These are phyloP conservation scores for Euryodendron excelsum DNA, from an alignment of 148 eudicot genomes.

Conservation along the genomic window DNA sequence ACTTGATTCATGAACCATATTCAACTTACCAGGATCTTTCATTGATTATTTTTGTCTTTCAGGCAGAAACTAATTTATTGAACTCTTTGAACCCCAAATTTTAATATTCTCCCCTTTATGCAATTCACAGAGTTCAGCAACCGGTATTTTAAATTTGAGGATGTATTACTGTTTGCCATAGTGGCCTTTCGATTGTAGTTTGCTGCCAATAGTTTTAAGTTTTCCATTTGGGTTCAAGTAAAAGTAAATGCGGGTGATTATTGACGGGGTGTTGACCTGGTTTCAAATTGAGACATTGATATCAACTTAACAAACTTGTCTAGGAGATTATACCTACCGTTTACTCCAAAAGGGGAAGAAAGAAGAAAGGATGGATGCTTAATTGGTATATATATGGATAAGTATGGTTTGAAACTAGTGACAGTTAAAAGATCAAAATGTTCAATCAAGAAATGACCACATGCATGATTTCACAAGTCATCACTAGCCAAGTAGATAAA, in stretches of 20 bases:
- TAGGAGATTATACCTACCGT: neutral
- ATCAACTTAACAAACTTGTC: neutral
- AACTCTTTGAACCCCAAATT: neutral
- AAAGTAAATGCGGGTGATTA: neutral
- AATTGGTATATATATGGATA: neutral
- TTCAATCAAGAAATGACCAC: neutral
- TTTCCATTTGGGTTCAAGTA: neutral
- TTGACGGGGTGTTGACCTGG: neutral
- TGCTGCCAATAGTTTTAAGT: neutral
- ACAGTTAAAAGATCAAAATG: neutral
- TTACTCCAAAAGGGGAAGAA: neutral
- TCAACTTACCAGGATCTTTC: neutral
- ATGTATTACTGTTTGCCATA: neutral
- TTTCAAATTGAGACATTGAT: neutral
- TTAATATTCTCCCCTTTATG: neutral
- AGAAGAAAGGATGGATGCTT: neutral
- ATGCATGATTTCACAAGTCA: constrained; percentile 1
- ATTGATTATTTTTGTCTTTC: neutral
- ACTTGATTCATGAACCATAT: neutral
- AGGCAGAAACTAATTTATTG: neutral
- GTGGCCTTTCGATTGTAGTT: neutral
- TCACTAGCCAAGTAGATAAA: neutral
- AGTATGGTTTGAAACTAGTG: neutral
- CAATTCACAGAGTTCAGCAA: neutral
- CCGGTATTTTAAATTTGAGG: neutral